Evolutionary conservation across 2,329 filamentous ascomycete species (phyloP).

Genomic region (Pyrenophora teres): DNA sequence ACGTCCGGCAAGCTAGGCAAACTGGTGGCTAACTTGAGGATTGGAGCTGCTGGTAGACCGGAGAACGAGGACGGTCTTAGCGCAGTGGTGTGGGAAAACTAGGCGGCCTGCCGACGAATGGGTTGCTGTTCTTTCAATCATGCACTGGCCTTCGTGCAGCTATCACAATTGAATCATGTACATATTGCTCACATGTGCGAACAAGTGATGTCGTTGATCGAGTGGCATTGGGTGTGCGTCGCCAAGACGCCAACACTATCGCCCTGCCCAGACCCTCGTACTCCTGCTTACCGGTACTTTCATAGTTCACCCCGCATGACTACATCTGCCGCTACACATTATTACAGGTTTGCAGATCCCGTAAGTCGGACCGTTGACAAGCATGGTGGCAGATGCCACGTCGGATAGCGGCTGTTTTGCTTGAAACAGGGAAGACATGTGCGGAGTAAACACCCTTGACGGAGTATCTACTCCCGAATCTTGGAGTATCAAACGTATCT

Average conservation of each 20-base stretch:
- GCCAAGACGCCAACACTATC: conserved; percentile 14
- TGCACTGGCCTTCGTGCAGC: too few species aligned
- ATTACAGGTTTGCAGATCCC: too few species aligned
- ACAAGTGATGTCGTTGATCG: neutral
- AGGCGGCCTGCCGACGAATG: neutral
- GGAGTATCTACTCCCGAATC: too few species aligned
- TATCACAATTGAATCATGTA: neutral
- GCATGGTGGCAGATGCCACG: too few species aligned
- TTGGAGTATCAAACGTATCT: too few species aligned
- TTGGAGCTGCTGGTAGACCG: conserved; percentile 31
- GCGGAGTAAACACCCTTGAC: too few species aligned
- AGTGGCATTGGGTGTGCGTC: neutral
- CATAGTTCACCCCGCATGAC: neutral
- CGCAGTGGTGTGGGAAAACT: conserved; percentile 44
- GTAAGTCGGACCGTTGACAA: too few species aligned
- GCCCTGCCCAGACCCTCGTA: neutral
- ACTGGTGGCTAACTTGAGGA: conserved; percentile 31
- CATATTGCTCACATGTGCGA: neutral
- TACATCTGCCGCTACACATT: too few species aligned
- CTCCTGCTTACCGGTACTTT: neutral
- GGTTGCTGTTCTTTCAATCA: neutral
- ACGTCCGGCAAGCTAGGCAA: conserved; percentile 35
- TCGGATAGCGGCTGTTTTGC: too few species aligned
- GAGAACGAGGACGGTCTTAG: conserved; percentile 43
- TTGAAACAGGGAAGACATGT: too few species aligned